Evolutionary conservation across 208 protist species (phyloP), one percentile per base, ranked within the genome.

Genomic region (Trypanosoma rangeli): DNA sequence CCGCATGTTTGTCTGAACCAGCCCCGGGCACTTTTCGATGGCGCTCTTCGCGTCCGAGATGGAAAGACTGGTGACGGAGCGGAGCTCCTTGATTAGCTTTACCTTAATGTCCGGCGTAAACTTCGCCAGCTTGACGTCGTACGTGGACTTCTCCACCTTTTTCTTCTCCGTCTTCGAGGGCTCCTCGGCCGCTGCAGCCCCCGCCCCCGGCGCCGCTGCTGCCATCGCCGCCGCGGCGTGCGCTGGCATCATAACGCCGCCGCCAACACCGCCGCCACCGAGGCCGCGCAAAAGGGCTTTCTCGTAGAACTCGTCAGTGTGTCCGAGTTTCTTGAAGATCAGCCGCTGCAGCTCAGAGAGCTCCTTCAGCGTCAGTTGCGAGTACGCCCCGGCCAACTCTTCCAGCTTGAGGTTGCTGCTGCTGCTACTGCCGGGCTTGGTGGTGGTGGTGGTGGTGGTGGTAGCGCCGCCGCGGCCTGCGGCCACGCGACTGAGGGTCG

Each of bases 1-100:
- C 54, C 69, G 53, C 77, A 96, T 89, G 65, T 96, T 96, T 28
- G 82, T 93, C 33, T 81, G 83, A 54, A 96, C 89, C n/a, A 96
- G 73, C 22, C 92, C 92, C 0, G 90, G 90, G 74, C 87, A 92
- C 80, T 94, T 96, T 71, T 96, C 92, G 55, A 96, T 86, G 8
- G 89, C 89, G 62, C 87, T 85, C 83, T 96, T 96, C 20, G 92
- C 92, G 65, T 96, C 92, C 15, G 86, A 76, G 54, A 96, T 93
- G 73, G 82, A 91, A 39, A 94, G 72, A 70, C 68, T 93, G 2
- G 92, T 94, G 60, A 96, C 89, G 44, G 77, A 84, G 60, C 92
- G 89, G 20, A 96, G 87, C 79, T 96, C 89, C 81, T 96, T 96
- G 65, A 96, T 96, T 12, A 96, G 83, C 78, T 96, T 94, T 39